Evolutionary conservation across 441 rosid genomes (phyloP), one percentile per base, ranked within the genome.

Genomic region (Francoa sonchifolia): DNA sequence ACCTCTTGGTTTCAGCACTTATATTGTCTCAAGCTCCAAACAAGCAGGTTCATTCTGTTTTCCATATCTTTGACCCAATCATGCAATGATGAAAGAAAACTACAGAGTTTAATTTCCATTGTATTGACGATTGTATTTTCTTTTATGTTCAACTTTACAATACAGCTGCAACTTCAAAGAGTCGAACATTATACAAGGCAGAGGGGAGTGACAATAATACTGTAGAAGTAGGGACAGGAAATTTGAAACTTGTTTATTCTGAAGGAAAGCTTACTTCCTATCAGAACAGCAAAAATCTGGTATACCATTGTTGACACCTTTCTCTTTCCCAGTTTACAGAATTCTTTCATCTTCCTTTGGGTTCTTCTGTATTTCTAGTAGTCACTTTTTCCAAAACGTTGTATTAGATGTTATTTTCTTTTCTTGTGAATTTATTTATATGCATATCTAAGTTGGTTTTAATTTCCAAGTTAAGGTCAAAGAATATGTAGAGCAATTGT

Each of bases 1-100:
- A 46, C 87, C 99, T 42, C 80, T 93, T 48, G 99, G 97, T 59
- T 93, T 82, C 81, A 78, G 67, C 66, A 79, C 90, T 32, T 93
- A 88, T 63, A 61, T 68, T 25, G 64, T 93, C 57, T 81, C 92
- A 38, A 61, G 50, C 54, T 65, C 82, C 58, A 66, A 71, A 75
- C 62, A 30, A 32, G 26, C 78, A 81, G 96, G 97, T 87, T 64
- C 37, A 41, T 16, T 33, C 44, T 16, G 46, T 6, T 52, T 58
- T 7, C 44, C 21, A 19, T 22, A 19, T 27, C 27, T 17, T 36
- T 33, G 38, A 43, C 31, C 12, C 14, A 39, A 16, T 30, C 12
- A 27, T 19, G 17, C 4, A 23, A 23, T 23, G 1, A 32, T 28
- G 18, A 36, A 21, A 33, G 22, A 5, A 23, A 3, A 7, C 11